Evolutionary conservation across 2,329 filamentous ascomycete genomes (phyloP).

Genomic region (Rosellinia necatrix): DNA sequence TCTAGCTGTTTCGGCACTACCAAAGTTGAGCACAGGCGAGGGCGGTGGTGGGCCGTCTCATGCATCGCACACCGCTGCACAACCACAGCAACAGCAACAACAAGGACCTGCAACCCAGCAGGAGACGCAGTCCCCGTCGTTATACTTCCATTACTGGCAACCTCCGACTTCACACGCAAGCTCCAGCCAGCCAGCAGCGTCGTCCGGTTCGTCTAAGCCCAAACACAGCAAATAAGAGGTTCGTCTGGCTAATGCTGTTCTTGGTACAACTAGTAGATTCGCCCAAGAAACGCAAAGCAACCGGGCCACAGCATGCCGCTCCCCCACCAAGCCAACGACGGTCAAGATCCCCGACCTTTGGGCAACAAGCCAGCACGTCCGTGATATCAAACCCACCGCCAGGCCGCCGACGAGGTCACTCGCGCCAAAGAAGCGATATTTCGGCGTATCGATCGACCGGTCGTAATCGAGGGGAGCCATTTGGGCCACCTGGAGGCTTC

Average conservation of each 20-base stretch:
- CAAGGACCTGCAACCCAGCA: slow-evolving; percentile 60
- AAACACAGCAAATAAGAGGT: slow-evolving; percentile 51
- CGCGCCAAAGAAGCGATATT: slow-evolving; percentile 67
- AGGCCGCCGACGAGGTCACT: slow-evolving; percentile 62
- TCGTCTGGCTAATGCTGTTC: slow-evolving; percentile 47
- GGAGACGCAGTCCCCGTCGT: slow-evolving; percentile 70
- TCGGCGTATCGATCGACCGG: slow-evolving; percentile 53
- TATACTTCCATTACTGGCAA: slow-evolving; percentile 94
- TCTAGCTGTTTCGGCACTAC: slow-evolving; percentile 46
- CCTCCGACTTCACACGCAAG: slow-evolving; percentile 71
- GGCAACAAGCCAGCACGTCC: slow-evolving; percentile 51
- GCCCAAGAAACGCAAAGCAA: slow-evolving; percentile 84
- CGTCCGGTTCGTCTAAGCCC: slow-evolving; percentile 71
- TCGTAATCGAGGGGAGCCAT: slow-evolving; percentile 44
- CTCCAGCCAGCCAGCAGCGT: slow-evolving; percentile 71
- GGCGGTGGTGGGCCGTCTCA: slow-evolving; percentile 46
- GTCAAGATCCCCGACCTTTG: slow-evolving; percentile 60
- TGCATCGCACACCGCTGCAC: slow-evolving; percentile 53
- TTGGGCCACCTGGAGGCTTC: slow-evolving; percentile 42
- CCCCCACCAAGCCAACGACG: slow-evolving; percentile 53
- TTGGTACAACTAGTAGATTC: slow-evolving; percentile 71
- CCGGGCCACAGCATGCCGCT: slow-evolving; percentile 55
- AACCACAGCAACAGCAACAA: slow-evolving; percentile 47
- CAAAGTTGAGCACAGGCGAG: slow-evolving; percentile 52
- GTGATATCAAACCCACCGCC: slow-evolving; percentile 58